A percentile compares a stretch with the other conserved stretches of the same genome.
phyloP scores from a whole-genome alignment of 139 green algal species.

The Chlorella ohadii region DNA sequence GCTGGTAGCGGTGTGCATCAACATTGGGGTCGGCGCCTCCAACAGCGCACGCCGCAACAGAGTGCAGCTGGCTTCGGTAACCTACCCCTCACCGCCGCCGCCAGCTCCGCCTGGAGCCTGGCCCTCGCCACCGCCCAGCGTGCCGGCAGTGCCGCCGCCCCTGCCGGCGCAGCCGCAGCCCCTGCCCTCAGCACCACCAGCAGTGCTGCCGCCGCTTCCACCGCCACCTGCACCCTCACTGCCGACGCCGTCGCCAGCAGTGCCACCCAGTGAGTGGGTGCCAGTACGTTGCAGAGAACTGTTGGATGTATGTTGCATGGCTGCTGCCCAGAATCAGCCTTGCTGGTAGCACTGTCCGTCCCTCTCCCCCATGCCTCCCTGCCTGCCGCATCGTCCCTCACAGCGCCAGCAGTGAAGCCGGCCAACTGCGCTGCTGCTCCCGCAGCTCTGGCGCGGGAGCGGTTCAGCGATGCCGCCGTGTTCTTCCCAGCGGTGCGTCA shows the following conservation, averaged over 20 bases:
- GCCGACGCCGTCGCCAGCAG: too few relatives aligned
- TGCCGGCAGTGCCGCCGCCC: background rate
- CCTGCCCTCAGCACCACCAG: background rate
- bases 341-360: too few relatives aligned
- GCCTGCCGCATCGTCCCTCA: background rate
- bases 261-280: too few relatives aligned
- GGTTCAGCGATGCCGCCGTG: background rate
- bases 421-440: background rate
- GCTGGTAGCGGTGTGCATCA: background rate
- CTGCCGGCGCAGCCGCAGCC: background rate
- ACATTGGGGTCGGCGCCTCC: background rate
- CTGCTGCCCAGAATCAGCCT: background rate
- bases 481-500: conserved; percentile 2
- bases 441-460: background rate
- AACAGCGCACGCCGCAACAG: background rate
- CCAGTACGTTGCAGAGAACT: too few relatives aligned
- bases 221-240: too few relatives aligned
- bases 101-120: background rate
- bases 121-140: too few relatives aligned
- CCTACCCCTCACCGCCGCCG: background rate
- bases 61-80: background rate
- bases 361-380: background rate
- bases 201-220: background rate
- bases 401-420: background rate
- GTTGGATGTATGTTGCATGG: background rate